Evolutionary conservation across 1,284 basidiomycete genomes (phyloP), one percentile per base, ranked within the genome.

Genomic region (Leccinum angustisporum): DNA sequence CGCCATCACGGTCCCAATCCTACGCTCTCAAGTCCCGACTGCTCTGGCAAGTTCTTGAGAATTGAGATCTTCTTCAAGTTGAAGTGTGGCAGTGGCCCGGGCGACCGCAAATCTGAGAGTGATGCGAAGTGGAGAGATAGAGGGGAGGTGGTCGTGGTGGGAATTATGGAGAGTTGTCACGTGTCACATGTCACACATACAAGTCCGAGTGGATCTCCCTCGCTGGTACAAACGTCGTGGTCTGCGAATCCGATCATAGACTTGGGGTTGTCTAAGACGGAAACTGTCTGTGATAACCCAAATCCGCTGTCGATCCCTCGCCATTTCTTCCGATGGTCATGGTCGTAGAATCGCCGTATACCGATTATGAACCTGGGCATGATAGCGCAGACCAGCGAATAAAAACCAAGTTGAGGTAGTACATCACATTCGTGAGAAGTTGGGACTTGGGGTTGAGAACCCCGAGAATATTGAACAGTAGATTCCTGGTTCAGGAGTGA

Each of bases 391-490:
- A 30, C 16, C 14, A 31, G n/a, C 16, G 30, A 25, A 31, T 53
- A 53, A 50, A 27, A 27, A 27, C 4, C 27, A 16, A 25, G 25
- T 14, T 50, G 25, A 51, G 48, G 48, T 14, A 51, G 48, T 51
- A 51, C 25, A 51, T 27, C 21, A 21, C 13, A 27, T 51, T 13
- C 13, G 14, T 25, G 13, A 52, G 25, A 14, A 18, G 1, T 31
- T 1, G n/a, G n/a, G 51, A 52, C 51, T 31, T 52, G n/a, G 30
- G 51, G n/a, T n/a, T n/a, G 11, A 54, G n/a, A 18, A 54, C 53
- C 6, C 53, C 53, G 11, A 61, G 13, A 25, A 63, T 31, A 27
- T 61, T 63, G 60, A 62, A 60, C 13, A 62, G 5, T 16, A 60
- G 14, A 18, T 61, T 57, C 21, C 59, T 60, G 3, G 16, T 56